Evolutionary conservation across 2,329 filamentous ascomycete species (phyloP).

Genomic region (Penicillium sp.): DNA sequence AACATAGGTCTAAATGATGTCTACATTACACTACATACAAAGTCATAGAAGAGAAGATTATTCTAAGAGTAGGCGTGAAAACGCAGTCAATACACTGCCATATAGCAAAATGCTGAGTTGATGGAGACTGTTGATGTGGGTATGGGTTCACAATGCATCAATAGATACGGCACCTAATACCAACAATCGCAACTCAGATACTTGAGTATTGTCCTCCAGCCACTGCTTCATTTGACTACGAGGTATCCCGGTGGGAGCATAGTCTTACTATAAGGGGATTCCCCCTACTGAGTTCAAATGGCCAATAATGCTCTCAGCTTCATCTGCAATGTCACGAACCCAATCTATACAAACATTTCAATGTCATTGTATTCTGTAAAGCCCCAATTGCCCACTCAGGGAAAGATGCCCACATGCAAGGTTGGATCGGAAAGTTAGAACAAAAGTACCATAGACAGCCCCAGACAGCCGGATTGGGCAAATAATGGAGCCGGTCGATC

Average conservation of each 20-base stretch:
- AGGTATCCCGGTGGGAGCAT: too few species aligned
- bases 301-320: background rate
- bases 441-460: background rate
- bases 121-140: background rate
- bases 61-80: too few species aligned
- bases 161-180: too few species aligned
- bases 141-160: too few species aligned
- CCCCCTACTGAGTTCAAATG: background rate
- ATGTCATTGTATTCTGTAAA: background rate
- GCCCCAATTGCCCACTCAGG: background rate
- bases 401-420: background rate
- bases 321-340: background rate
- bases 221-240: background rate
- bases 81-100: background rate
- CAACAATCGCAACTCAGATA: too few species aligned
- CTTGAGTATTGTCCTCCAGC: background rate
- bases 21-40: background rate
- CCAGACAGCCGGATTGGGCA: background rate
- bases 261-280: too few species aligned
- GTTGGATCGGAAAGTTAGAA: background rate
- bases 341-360: background rate
- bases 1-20: background rate
- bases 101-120: background rate
- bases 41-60: background rate
- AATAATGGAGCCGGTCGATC: background rate